These are phyloP conservation scores for Linum tenue DNA, from an alignment of 345 rosid species.

Conservation along the genomic window DNA sequence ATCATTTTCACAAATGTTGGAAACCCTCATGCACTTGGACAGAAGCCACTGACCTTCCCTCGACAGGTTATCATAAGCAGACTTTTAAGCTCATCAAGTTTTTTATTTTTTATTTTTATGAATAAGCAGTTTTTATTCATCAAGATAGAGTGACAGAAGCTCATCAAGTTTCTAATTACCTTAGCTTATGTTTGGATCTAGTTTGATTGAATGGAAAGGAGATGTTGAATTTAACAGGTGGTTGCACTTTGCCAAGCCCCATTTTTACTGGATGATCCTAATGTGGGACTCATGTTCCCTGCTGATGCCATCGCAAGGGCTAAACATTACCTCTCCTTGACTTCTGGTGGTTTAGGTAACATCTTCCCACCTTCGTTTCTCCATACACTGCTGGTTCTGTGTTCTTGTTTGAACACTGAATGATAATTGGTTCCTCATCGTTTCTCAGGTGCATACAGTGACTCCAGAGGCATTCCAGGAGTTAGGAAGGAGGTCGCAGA, in stretches of 20 bases:
- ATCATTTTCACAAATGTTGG: constrained; percentile 98
- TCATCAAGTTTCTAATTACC: too few species aligned
- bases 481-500: constrained; percentile 91
- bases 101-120: too few species aligned
- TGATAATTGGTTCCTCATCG: not conserved
- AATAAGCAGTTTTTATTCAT: too few species aligned
- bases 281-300: constrained; percentile 81
- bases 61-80: constrained; percentile 50
- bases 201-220: constrained; percentile 14
- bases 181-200: constrained; percentile 1
- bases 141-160: too few species aligned
- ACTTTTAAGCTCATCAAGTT: not conserved
- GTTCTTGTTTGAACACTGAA: not conserved
- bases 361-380: not conserved
- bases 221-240: constrained; percentile 42
- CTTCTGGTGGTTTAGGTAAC: constrained; percentile 90
- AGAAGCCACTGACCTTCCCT: constrained; percentile 89
- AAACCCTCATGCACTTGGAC: constrained; percentile 97
- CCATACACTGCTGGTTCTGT: too few species aligned
- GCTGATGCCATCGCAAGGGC: constrained; percentile 96
- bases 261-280: constrained; percentile 88
- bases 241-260: constrained; percentile 99
- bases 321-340: constrained; percentile 75
- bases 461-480: constrained; percentile 89
- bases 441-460: constrained; percentile 82